Percentiles rank a stretch among this genome's conserved stretches.
phyloP scores from a whole-genome alignment of 2,329 filamentous ascomycete species.

The Aspergillus amoenus region DNA sequence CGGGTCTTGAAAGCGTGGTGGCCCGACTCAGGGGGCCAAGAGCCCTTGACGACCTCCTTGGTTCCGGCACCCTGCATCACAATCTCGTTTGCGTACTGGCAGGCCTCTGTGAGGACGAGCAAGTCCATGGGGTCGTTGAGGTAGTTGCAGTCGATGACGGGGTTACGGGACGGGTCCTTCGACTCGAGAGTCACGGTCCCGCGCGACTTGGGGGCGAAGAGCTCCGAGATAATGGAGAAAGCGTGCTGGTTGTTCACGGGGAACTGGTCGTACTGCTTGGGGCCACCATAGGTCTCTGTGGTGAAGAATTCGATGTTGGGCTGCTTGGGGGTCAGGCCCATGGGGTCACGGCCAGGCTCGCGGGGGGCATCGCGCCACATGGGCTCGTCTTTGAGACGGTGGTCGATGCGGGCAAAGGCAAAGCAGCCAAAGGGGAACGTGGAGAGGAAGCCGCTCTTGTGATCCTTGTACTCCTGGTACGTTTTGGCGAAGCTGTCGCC shows the following conservation, averaged over 20 bases:
- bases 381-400: conserved; percentile 55
- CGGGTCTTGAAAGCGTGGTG: conserved; percentile 56
- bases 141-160: conserved; percentile 60
- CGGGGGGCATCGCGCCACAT: conserved; percentile 55
- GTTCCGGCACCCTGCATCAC: conserved; percentile 55
- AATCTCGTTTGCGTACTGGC: conserved; percentile 60
- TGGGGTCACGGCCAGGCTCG: conserved; percentile 57
- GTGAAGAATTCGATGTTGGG: conserved; percentile 55
- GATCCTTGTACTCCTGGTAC: conserved; percentile 57
- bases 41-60: conserved; percentile 58
- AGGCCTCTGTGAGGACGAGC: conserved; percentile 60
- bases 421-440: conserved; percentile 65
- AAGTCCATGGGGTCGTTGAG: conserved; percentile 58
- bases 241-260: conserved; percentile 39
- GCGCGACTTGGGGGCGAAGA: conserved; percentile 58
- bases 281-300: conserved; percentile 59
- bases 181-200: conserved; percentile 55
- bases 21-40: conserved; percentile 54
- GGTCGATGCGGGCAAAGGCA: conserved; percentile 61
- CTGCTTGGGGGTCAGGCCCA: conserved; percentile 54
- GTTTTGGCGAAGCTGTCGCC: conserved; percentile 52
- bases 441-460: conserved; percentile 59
- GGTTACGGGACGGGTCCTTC: conserved; percentile 51
- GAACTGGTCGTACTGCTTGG: conserved; percentile 5
- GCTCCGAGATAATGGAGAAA: conserved; percentile 59